Evolutionary conservation across 2,329 filamentous ascomycete genomes (phyloP).

Genomic region (Peltaster fructicola): DNA sequence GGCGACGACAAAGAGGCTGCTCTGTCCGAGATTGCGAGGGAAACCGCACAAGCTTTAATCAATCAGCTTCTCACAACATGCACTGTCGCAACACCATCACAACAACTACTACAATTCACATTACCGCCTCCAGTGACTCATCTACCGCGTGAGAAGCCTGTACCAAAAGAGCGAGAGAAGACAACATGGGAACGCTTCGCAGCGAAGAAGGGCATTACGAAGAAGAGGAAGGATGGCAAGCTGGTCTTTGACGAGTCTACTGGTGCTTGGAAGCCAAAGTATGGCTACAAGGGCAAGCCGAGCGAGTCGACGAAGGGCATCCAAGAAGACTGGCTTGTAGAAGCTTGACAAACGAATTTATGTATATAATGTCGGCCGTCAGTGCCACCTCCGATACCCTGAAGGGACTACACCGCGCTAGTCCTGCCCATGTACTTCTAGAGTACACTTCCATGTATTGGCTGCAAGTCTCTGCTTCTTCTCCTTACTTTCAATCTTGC

Average conservation of each 20-base stretch:
- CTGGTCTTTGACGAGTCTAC: slow-evolving; percentile 68
- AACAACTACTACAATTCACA: slow-evolving; percentile 50
- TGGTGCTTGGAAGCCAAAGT: slow-evolving; percentile 82
- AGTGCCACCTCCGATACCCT: too few relatives aligned
- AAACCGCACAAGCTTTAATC: slow-evolving; percentile 79
- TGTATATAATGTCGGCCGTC: too few relatives aligned
- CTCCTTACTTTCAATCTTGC: too few relatives aligned
- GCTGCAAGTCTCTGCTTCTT: too few relatives aligned
- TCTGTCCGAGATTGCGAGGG: slow-evolving; percentile 59
- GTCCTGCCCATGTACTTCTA: too few relatives aligned
- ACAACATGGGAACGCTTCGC: slow-evolving; percentile 97
- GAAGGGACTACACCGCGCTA: too few relatives aligned
- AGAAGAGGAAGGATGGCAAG: slow-evolving; percentile 68
- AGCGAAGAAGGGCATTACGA: slow-evolving; percentile 88
- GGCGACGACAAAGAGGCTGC: slow-evolving; percentile 39
- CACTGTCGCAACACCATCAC: slow-evolving; percentile 50
- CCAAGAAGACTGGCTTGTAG: slow-evolving; percentile 61
- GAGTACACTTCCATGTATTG: too few relatives aligned
- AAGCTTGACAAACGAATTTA: too few relatives aligned
- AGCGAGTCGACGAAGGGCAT: slow-evolving; percentile 59
- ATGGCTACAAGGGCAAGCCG: slow-evolving; percentile 85
- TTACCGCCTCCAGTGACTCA: slow-evolving; percentile 54
- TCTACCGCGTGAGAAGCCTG: slow-evolving; percentile 79
- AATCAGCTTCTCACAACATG: slow-evolving; percentile 89
- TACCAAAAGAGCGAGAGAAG: slow-evolving; percentile 62